Evolutionary conservation across 805 yeast genomes (phyloP), one percentile per base, ranked within the genome.

Genomic region (Zygosaccharomyces bisporus): DNA sequence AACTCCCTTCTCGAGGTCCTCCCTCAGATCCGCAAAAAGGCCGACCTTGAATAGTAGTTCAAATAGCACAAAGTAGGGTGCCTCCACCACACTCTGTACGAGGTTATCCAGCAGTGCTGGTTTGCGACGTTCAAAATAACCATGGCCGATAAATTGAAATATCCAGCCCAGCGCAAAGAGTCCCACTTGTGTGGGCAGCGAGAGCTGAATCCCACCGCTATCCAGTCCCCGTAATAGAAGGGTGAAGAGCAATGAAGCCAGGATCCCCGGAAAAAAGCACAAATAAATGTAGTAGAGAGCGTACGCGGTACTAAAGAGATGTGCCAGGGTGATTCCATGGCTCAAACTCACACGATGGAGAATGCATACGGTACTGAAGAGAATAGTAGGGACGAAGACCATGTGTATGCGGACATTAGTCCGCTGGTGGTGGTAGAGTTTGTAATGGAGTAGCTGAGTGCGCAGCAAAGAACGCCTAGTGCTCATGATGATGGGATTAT

Each of bases 21-120:
- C 70, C 47, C 79, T 71, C 43, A 83, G 63, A 20, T 74, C 77
- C 42, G 63, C 64, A 53, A 79, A 72, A 56, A 67, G 75, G 0
- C 96, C 96, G n/a, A 80, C 54, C 44, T 68, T 62, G 55, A 87
- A 86, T 10, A 86, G 73, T 2, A 83, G 57, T 62, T 93, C 98
- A 61, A 81, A 86, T 10, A 81, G 69, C 3, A 89, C 95, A 61
- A 91, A 90, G 58, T 78, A 88, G 1, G 98, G 98, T 1, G 98
- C 98, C 50, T 90, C 70, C 0, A 91, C 88, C 14, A 91, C 62
- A 4, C 97, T 93, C 59, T 89, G 97, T 4, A 82, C 67, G 35
- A 88, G 68, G 58, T 83, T 90, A 56, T 90, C 96, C 32, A 87
- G 62, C 41, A 91, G 65, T 0, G 98, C 96, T 0, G 99, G 99